A percentile compares a stretch with the other conserved stretches of the same genome.
Evolutionary conservation across 2,329 filamentous ascomycete genomes (phyloP).

Genomic region (Scytalidium sp.): DNA sequence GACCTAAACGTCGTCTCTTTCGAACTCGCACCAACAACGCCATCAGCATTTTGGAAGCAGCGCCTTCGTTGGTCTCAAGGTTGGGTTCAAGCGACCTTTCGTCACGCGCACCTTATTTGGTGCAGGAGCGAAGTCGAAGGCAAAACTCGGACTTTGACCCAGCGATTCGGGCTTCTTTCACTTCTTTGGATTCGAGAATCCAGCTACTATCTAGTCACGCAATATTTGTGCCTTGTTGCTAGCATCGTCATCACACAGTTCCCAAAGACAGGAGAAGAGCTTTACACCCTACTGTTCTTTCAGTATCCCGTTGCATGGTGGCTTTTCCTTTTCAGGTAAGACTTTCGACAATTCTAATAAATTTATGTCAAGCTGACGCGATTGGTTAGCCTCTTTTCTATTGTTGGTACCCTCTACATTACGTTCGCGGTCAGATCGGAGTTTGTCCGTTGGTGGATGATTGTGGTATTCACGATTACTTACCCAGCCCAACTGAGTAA

Average conservation of each 20-base stretch:
- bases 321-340: constrained; percentile 42
- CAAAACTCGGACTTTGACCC: constrained; percentile 30
- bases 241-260: constrained; percentile 43
- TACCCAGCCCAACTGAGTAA: constrained; percentile 38
- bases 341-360: not conserved
- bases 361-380: not conserved
- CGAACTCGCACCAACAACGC: constrained; percentile 43
- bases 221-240: constrained; percentile 42
- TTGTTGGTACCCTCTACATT: constrained; percentile 37
- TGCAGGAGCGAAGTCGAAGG: constrained; percentile 32
- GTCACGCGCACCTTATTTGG: constrained; percentile 39
- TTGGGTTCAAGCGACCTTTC: constrained; percentile 44
- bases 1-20: constrained; percentile 46
- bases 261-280: constrained; percentile 32
- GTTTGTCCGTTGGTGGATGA: constrained; percentile 37
- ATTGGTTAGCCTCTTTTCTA: constrained; percentile 33
- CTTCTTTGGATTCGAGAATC: constrained; percentile 42
- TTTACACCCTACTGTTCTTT: constrained; percentile 42
- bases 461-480: constrained; percentile 37
- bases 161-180: constrained; percentile 41
- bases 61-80: constrained; percentile 48
- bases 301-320: constrained; percentile 44
- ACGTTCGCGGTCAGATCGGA: constrained; percentile 43
- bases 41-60: constrained; percentile 45
- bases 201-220: constrained; percentile 46